These are phyloP conservation scores for Cladosporium sp. DNA, from an alignment of 2,329 filamentous ascomycete genomes.

Conservation along the genomic window DNA sequence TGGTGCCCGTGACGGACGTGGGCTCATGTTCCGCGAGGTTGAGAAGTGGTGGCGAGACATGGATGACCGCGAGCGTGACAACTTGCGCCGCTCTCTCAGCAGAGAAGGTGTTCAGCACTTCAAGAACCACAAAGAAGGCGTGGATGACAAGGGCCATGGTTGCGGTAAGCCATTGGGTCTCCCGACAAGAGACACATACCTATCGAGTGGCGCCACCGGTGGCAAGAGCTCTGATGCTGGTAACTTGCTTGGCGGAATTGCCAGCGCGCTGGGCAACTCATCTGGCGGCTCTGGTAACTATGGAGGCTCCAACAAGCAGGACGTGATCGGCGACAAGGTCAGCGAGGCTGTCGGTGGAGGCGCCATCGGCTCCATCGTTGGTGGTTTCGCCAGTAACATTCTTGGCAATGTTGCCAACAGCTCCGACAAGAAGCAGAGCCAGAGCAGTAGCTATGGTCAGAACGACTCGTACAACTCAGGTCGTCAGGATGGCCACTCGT, in stretches of 20 bases:
- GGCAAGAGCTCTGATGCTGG: slow-evolving; percentile 17
- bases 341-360: slow-evolving; percentile 61
- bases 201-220: slow-evolving; percentile 43
- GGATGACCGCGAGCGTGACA: slow-evolving; percentile 57
- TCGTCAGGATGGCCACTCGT: slow-evolving; percentile 51
- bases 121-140: slow-evolving; percentile 81
- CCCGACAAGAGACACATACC: slow-evolving; percentile 54
- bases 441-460: slow-evolving; percentile 50
- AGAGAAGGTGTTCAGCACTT: slow-evolving; percentile 72
- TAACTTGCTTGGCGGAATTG: slow-evolving; percentile 4
- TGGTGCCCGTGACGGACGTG: slow-evolving; percentile 67
- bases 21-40: slow-evolving; percentile 74
- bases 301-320: slow-evolving; percentile 23
- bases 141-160: slow-evolving; percentile 79
- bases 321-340: slow-evolving; percentile 48
- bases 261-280: neutral
- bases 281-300: slow-evolving; percentile 24
- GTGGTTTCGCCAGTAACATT: slow-evolving; percentile 58
- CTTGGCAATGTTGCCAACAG: slow-evolving; percentile 47
- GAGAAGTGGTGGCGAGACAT: slow-evolving; percentile 77
- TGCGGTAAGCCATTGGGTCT: slow-evolving; percentile 77
- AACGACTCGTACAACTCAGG: slow-evolving; percentile 5
- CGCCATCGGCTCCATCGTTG: slow-evolving; percentile 66
- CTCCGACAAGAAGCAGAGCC: slow-evolving; percentile 24
- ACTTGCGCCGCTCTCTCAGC: slow-evolving; percentile 70